Percentiles rank a stretch among this genome's conserved stretches.
These are phyloP conservation scores for Geopyxis carbonaria DNA, from an alignment of 495 filamentous ascomycete genomes.

Conservation along the genomic window DNA sequence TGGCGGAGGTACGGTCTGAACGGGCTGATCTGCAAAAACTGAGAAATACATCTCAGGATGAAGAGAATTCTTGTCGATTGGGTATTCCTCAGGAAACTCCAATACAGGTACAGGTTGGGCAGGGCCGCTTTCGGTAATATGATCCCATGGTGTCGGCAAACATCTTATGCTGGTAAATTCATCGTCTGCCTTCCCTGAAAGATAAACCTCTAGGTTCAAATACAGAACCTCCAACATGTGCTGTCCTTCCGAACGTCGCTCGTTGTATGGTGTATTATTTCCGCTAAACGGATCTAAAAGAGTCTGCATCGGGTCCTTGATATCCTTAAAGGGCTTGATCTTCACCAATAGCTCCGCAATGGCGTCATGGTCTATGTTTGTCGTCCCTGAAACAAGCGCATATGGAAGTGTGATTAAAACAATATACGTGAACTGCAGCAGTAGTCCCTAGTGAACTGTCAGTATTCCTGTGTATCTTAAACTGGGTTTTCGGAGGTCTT, in stretches of 20 bases:
- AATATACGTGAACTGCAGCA: slow-evolving; percentile 86
- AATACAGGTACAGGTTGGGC: slow-evolving; percentile 66
- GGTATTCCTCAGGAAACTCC: slow-evolving; percentile 53
- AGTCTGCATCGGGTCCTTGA: slow-evolving; percentile 51
- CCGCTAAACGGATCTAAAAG: slow-evolving; percentile 67
- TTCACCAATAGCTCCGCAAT: slow-evolving; percentile 69
- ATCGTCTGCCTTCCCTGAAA: slow-evolving; percentile 6
- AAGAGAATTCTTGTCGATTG: slow-evolving; percentile 52
- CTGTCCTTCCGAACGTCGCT: slow-evolving; percentile 13
- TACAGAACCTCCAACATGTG: slow-evolving; percentile 21
- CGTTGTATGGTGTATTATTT: slow-evolving; percentile 25
- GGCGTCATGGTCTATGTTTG: slow-evolving; percentile 44
- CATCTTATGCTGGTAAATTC: slow-evolving; percentile 13
- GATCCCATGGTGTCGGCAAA: slow-evolving; percentile 61
- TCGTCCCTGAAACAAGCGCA: slow-evolving; percentile 47
- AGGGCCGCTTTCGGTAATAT: slow-evolving; percentile 33
- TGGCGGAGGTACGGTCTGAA: slow-evolving; percentile 57
- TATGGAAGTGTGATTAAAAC: slow-evolving; percentile 89
- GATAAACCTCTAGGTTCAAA: slow-evolving; percentile 13
- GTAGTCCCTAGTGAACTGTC: slow-evolving; percentile 31
- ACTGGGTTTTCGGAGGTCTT: too few species aligned
- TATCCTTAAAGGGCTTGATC: slow-evolving; percentile 38
- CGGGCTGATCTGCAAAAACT: slow-evolving; percentile 69
- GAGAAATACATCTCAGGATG: slow-evolving; percentile 92
- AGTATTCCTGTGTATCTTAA: not conserved